Evolutionary conservation across 306 rosid genomes (phyloP), one percentile per base, ranked within the genome.

Genomic region (Abrus precatorius): DNA sequence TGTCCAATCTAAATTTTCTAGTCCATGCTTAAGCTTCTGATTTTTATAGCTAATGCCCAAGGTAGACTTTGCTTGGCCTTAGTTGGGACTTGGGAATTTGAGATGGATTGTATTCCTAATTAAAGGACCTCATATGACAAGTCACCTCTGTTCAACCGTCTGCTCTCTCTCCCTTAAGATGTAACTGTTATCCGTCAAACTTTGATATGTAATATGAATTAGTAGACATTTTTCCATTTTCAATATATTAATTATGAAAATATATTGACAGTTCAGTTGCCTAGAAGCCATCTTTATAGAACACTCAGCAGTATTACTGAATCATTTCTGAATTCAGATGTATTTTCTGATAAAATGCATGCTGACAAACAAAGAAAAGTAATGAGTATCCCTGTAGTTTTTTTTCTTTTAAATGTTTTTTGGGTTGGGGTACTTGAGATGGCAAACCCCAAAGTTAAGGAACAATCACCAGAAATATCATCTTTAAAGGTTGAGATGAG

Each of bases 401-500:
- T 7, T 7, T 28, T 74, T 74, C 40, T 14, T 48, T 7, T 20
- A 20, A 20, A 20, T 20, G 20, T 20, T 14, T 13, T 76, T 76
- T 62, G 12, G 9, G 45, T 50, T 65, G 7, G 45, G 49, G 40
- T 44, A 29, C 29, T 28, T 70, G 6, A 75, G 43, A 59, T 75
- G 45, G 44, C 20, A 20, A 20, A 20, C 20, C 20, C 20, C 20
- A 0, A 20, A 20, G 20, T 49, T 5, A 9, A 29, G 67, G 57
- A 57, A 29, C 69, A 29, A 41, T 28, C 6, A 7, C 70, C 12
- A 12, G 30, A 49, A 53, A 72, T 64, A 27, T 43, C 7, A 28
- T 74, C 56, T 33, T 20, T 72, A 20, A 72, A 63, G 69, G 64
- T 74, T 56, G 54, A 74, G 55, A n/a, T 12, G 20, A 54, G 50